Conservation (phyloP, 2,329 filamentous ascomycete species). For the Colletotrichum euphorbiae region DNA sequence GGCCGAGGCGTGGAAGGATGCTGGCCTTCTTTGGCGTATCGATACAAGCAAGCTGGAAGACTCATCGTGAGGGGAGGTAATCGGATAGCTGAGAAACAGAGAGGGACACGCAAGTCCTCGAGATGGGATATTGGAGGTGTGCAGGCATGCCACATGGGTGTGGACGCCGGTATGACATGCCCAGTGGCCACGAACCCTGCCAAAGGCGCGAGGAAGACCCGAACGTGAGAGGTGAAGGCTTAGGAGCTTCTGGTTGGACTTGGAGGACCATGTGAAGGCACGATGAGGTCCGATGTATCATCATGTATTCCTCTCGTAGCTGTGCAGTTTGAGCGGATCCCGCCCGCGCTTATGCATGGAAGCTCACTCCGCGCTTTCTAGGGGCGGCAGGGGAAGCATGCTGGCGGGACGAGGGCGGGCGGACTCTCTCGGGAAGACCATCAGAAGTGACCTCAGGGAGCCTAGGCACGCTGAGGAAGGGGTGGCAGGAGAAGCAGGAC, state of each 20-base stretch:
- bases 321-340: constrained; percentile 28
- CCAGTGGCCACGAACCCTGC: neutral
- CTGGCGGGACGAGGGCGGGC: constrained; percentile 20
- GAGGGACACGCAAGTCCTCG: neutral
- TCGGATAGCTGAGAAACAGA: neutral
- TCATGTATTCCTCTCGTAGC: constrained; percentile 17
- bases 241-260: neutral
- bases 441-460: neutral
- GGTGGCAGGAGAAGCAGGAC: neutral
- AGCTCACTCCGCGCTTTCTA: constrained; percentile 38
- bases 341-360: constrained; percentile 37
- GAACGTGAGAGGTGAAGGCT: neutral
- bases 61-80: neutral
- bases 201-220: neutral
- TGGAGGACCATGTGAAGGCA: neutral
- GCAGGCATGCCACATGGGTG: neutral
- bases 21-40: neutral
- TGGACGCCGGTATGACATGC: constrained; percentile 18
- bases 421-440: neutral
- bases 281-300: constrained; percentile 9
- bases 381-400: constrained; percentile 17
- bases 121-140: neutral
- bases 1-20: constrained; percentile 1
- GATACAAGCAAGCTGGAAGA: neutral
- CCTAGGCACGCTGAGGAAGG: neutral